These are phyloP conservation scores for Claviceps sp. DNA, from an alignment of 2,329 filamentous ascomycete genomes.

Conservation along the genomic window DNA sequence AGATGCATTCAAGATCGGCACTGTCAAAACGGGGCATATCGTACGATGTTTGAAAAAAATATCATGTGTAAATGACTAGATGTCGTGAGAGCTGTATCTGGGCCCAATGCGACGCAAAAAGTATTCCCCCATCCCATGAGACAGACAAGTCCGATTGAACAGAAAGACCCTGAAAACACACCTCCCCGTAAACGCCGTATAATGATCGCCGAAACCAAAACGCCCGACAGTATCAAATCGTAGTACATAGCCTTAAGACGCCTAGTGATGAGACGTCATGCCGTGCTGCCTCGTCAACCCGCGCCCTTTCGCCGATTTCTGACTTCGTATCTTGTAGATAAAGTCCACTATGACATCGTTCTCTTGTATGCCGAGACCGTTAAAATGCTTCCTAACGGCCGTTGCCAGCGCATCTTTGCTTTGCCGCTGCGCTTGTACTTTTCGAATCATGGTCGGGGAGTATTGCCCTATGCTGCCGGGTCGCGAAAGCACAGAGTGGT, in stretches of 20 bases:
- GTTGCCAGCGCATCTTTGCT: conserved; percentile 59
- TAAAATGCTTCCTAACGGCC: conserved; percentile 71
- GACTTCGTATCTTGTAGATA: conserved; percentile 49
- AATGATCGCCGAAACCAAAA: neutral
- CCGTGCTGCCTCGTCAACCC: conserved; percentile 12
- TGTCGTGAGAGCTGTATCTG: neutral
- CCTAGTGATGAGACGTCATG: conserved; percentile 39
- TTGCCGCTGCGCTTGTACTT: conserved; percentile 50
- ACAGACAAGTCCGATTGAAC: neutral
- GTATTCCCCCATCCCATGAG: neutral
- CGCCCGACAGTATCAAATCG: neutral
- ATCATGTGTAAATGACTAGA: neutral
- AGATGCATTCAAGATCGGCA: no score
- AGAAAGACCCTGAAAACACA: neutral
- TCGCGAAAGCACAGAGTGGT: conserved; percentile 46
- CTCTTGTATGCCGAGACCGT: conserved; percentile 63
- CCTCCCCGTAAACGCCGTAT: neutral
- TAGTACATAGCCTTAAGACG: neutral
- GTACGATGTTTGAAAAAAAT: neutral
- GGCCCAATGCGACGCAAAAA: neutral
- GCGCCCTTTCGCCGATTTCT: conserved; percentile 15
- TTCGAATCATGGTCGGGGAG: conserved; percentile 63
- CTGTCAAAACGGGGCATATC: neutral
- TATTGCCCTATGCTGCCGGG: conserved; percentile 52
- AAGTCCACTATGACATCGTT: conserved; percentile 73